phyloP scores from a whole-genome alignment of 2,329 filamentous ascomycete genomes.

The Gliomastix tumulicola region DNA sequence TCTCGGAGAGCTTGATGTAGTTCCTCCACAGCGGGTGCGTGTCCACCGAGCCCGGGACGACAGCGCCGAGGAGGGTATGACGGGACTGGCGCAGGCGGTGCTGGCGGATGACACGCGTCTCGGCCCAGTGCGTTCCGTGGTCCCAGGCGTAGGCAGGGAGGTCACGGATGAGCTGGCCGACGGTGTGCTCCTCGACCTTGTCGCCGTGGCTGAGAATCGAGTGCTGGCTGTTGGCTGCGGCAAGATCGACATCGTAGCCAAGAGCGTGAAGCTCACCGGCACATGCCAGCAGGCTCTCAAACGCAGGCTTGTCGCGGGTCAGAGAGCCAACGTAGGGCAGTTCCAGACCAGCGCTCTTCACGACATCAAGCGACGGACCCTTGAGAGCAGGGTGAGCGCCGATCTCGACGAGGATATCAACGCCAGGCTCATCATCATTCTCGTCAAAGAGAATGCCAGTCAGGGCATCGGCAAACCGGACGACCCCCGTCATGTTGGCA shows the following conservation, averaged over 20 bases:
- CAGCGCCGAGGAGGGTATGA: constrained; percentile 12
- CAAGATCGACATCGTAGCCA: constrained; percentile 14
- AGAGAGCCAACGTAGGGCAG: constrained; percentile 1
- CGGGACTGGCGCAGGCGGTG: constrained; percentile 17
- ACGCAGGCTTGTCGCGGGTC: constrained; percentile 13
- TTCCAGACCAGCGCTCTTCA: constrained; percentile 6
- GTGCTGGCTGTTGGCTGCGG: constrained; percentile 31
- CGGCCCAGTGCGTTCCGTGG: constrained; percentile 23
- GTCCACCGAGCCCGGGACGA: constrained; percentile 30
- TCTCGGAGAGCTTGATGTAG: constrained; percentile 14
- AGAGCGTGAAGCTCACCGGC: constrained; percentile 15
- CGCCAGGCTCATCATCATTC: constrained; percentile 9
- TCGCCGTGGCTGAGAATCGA: constrained; percentile 26
- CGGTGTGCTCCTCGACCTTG: not conserved
- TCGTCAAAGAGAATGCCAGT: not conserved
- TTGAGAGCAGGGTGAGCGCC: constrained; percentile 8
- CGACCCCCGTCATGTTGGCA: constrained; percentile 22
- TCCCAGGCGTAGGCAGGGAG: constrained; percentile 29
- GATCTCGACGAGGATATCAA: constrained; percentile 6
- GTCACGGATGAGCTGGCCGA: constrained; percentile 10
- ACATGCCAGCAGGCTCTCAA: not conserved
- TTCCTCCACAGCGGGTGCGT: constrained; percentile 26
- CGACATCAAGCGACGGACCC: constrained; percentile 7
- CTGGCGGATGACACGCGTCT: constrained; percentile 18
- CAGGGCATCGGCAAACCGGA: constrained; percentile 22